Evolutionary conservation across 441 rosid species (phyloP).

Genomic region (Gossypium aridum): DNA sequence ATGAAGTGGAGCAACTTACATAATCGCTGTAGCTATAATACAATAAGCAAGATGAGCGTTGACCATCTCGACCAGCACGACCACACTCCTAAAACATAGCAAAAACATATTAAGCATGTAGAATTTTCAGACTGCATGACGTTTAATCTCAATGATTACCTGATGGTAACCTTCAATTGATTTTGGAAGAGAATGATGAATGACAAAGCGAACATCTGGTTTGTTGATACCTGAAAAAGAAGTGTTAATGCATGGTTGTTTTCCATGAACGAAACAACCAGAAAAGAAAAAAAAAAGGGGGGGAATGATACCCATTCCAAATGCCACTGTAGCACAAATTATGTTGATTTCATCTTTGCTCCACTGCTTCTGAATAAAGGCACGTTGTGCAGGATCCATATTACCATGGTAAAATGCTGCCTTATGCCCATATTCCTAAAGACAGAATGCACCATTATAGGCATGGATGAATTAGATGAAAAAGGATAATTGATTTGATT

Average conservation of each 20-base stretch:
- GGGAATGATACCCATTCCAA: conserved; percentile 85
- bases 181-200: conserved; percentile 95
- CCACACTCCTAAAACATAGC: conserved; percentile 74
- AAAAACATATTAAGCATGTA: conserved; percentile 13
- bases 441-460: conserved; percentile 17
- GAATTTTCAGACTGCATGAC: neutral
- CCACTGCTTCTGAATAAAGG: conserved; percentile 88
- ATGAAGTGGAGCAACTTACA: conserved; percentile 43
- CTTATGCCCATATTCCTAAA: conserved; percentile 85
- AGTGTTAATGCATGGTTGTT: conserved; percentile 17
- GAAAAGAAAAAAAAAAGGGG: conserved; percentile 3
- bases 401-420: conserved; percentile 96
- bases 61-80: conserved; percentile 98
- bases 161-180: conserved; percentile 98
- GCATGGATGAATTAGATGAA: conserved; percentile 1
- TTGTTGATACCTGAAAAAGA: conserved; percentile 78
- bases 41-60: conserved; percentile 79
- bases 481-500: conserved; percentile 9
- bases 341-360: conserved; percentile 97
- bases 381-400: conserved; percentile 76
- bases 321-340: conserved; percentile 96
- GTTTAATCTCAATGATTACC: conserved; percentile 33
- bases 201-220: conserved; percentile 95
- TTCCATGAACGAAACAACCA: conserved; percentile 14
- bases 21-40: conserved; percentile 90